Evolutionary conservation across 2,329 filamentous ascomycete genomes (phyloP).

Genomic region (Colletotrichum sp.): DNA sequence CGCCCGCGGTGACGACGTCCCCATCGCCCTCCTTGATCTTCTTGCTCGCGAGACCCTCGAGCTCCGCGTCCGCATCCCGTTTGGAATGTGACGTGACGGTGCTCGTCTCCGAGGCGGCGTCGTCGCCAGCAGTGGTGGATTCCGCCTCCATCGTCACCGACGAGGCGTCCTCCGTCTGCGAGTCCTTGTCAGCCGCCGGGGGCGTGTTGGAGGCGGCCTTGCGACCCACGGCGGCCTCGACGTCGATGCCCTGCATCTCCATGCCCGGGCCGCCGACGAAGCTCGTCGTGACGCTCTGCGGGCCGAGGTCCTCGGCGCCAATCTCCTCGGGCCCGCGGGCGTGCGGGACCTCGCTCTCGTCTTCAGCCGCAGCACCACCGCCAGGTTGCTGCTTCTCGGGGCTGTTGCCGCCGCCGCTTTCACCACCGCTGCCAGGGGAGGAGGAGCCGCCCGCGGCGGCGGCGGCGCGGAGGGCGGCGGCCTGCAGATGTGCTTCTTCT

Average conservation of each 20-base stretch:
- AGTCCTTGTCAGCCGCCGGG: conserved; percentile 20
- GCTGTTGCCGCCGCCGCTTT: neutral
- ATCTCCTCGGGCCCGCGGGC: conserved; percentile 85
- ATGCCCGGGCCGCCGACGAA: conserved; percentile 44
- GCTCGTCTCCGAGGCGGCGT: conserved; percentile 34
- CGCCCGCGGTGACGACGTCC: conserved; percentile 11
- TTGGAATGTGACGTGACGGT: conserved; percentile 51
- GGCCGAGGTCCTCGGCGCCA: conserved; percentile 85
- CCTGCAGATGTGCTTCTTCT: conserved; percentile 23
- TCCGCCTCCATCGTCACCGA: conserved; percentile 17
- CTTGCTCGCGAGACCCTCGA: conserved; percentile 46
- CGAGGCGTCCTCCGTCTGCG: conserved; percentile 12
- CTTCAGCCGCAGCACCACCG: conserved; percentile 44
- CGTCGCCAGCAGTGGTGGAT: conserved; percentile 22
- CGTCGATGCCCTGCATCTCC: conserved; percentile 61
- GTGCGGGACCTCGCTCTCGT: conserved; percentile 74
- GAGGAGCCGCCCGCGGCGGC: neutral
- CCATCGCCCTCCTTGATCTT: conserved; percentile 51
- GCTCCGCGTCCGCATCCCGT: conserved; percentile 58
- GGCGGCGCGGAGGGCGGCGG: conserved; percentile 13
- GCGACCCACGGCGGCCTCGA: conserved; percentile 66
- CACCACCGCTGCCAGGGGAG: conserved; percentile 12
- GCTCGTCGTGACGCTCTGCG: conserved; percentile 58
- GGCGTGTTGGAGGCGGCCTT: conserved; percentile 36
- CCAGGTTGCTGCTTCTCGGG: conserved; percentile 22